These are phyloP conservation scores for Cystobasidiaceae sp. DNA, from an alignment of 1,284 basidiomycete genomes.

Conservation along the genomic window DNA sequence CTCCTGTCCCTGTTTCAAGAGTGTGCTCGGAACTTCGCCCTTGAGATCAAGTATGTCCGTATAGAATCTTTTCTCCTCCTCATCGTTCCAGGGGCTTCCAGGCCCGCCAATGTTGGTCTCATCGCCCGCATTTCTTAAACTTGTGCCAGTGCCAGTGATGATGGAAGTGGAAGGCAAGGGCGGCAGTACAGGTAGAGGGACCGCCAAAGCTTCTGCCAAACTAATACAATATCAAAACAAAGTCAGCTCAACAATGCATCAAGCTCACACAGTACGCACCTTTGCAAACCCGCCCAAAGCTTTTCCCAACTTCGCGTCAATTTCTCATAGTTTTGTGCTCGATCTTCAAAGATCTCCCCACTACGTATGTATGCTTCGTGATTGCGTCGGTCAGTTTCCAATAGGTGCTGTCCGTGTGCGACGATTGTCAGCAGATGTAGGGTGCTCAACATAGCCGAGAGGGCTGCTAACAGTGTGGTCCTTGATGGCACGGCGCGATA, in stretches of 20 bases:
- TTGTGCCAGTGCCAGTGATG: slow-evolving; percentile 34
- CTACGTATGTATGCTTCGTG: slow-evolving; percentile 98
- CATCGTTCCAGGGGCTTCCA: slow-evolving; percentile 95
- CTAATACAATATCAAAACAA: slow-evolving; percentile 48
- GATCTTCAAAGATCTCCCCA: slow-evolving; percentile 97
- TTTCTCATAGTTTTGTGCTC: slow-evolving; percentile 96
- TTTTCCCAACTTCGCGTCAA: slow-evolving; percentile 95
- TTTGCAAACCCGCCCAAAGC: slow-evolving; percentile 74
- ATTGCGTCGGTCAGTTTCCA: slow-evolving; percentile 92
- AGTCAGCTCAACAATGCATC: not conserved
- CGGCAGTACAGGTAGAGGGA: slow-evolving; percentile 74
- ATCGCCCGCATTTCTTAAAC: slow-evolving; percentile 10
- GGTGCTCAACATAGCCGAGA: too few species aligned
- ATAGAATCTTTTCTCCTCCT: slow-evolving; percentile 90
- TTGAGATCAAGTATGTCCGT: slow-evolving; percentile 88
- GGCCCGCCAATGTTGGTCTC: slow-evolving; percentile 44
- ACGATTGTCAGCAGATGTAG: not conserved
- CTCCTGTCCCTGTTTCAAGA: slow-evolving; percentile 57
- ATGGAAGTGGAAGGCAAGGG: slow-evolving; percentile 57
- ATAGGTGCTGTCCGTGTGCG: slow-evolving; percentile 80
- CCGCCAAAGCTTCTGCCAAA: slow-evolving; percentile 78
- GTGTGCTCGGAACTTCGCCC: slow-evolving; percentile 79
- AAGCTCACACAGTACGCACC: slow-evolving; percentile 52
- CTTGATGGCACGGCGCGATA: slow-evolving; percentile 81
- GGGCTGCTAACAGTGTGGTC: slow-evolving; percentile 69